These are phyloP conservation scores for Copromyces sp. DNA, from an alignment of 495 filamentous ascomycete species.

Conservation along the genomic window DNA sequence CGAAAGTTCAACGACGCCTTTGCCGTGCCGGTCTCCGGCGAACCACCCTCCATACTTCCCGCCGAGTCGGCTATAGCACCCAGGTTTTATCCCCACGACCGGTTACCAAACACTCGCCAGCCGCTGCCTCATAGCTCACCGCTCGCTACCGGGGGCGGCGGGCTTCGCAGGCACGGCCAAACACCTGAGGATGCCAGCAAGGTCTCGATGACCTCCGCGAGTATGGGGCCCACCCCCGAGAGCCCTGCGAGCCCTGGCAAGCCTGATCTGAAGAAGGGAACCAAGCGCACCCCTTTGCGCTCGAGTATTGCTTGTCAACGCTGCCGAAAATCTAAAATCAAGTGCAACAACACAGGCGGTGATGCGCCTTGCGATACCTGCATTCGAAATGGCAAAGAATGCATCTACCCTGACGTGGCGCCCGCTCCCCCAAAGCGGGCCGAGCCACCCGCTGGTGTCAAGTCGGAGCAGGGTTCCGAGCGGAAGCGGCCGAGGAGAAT, in stretches of 20 bases:
- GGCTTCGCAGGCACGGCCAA: constrained; percentile 11
- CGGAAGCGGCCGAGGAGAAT: constrained; percentile 52
- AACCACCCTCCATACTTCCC: constrained; percentile 10
- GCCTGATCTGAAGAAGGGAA: constrained; percentile 35
- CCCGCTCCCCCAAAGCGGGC: constrained; percentile 46
- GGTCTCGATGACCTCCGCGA: constrained; percentile 7
- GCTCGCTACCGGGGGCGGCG: constrained; percentile 13
- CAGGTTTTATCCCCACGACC: constrained; percentile 5
- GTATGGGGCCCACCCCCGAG: constrained; percentile 20
- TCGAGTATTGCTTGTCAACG: constrained; percentile 72
- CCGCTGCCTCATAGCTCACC: constrained; percentile 22
- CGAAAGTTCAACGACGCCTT: constrained; percentile 29
- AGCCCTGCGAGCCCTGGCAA: constrained; percentile 21
- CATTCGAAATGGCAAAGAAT: constrained; percentile 63
- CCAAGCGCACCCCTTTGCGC: constrained; percentile 50
- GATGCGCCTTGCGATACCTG: constrained; percentile 65
- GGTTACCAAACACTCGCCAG: constrained; percentile 17
- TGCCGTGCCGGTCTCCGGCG: constrained; percentile 16
- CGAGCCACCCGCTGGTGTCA: constrained; percentile 39
- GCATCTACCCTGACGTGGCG: constrained; percentile 59
- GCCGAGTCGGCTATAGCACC: constrained; percentile 8
- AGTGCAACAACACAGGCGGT: constrained; percentile 64
- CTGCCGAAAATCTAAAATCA: constrained; percentile 76
- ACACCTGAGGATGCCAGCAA: constrained; percentile 19
- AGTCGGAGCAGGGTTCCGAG: constrained; percentile 50